A percentile compares a stretch with the other conserved stretches of the same genome.
These are phyloP conservation scores for Zygosaccharomyces pseudobailii DNA, from an alignment of 1,139 yeast genomes.

Conservation along the genomic window DNA sequence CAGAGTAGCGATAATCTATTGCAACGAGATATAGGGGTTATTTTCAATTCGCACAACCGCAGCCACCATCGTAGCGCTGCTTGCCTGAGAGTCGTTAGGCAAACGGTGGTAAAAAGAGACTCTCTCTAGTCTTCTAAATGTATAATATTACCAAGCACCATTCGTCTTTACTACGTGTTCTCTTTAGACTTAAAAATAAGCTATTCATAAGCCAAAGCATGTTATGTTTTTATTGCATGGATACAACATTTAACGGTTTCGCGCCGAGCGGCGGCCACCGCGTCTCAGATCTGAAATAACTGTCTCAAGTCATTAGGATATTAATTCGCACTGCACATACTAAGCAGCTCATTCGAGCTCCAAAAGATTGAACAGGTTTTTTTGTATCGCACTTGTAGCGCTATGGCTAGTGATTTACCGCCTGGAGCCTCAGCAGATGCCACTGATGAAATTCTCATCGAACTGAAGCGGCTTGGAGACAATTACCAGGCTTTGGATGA, in stretches of 20 bases:
- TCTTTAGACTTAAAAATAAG: too few relatives aligned
- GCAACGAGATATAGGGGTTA: too few relatives aligned
- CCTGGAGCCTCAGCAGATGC: conserved; percentile 17
- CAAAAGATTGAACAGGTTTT: too few relatives aligned
- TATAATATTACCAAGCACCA: too few relatives aligned
- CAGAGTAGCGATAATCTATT: too few relatives aligned
- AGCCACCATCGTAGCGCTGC: too few relatives aligned
- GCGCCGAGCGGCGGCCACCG: neutral
- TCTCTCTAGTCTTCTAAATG: too few relatives aligned
- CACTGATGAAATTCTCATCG: conserved; percentile 30
- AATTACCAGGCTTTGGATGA: conserved; percentile 28
- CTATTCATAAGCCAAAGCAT: too few relatives aligned
- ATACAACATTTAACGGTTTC: neutral
- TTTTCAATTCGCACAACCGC: too few relatives aligned
- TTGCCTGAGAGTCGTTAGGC: too few relatives aligned
- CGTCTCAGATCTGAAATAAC: neutral
- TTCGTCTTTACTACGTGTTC: too few relatives aligned
- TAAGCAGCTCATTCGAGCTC: neutral
- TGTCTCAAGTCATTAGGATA: neutral
- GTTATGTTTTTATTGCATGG: neutral
- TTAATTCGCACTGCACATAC: neutral
- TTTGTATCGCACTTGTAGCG: neutral
- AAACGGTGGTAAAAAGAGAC: too few relatives aligned
- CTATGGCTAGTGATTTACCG: neutral
- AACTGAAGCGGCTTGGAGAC: conserved; percentile 31